phyloP scores from a whole-genome alignment of 2,329 filamentous ascomycete genomes.

The Ophiostoma quercus region DNA sequence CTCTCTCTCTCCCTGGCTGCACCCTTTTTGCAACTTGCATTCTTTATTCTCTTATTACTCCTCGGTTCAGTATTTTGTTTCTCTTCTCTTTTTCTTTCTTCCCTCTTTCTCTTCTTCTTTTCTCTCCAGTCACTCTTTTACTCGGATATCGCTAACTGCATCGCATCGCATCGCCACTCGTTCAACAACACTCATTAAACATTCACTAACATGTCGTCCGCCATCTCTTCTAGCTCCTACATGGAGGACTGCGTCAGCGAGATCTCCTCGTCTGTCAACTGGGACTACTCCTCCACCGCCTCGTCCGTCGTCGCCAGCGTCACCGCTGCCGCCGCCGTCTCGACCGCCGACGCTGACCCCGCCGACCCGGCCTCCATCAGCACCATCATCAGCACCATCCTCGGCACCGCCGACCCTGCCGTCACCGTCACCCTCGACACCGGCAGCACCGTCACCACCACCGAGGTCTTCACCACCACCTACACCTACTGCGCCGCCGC shows the following conservation, averaged over 20 bases:
- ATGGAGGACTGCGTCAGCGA: constrained; percentile 14
- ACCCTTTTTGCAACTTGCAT: not conserved
- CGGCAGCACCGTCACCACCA: constrained; percentile 27
- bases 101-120: not conserved
- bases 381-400: not conserved
- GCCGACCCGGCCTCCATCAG: not conserved
- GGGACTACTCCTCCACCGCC: constrained; percentile 22
- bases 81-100: not conserved
- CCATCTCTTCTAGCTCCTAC: constrained; percentile 17
- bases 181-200: not conserved
- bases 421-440: not conserved
- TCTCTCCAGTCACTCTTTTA: not conserved
- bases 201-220: constrained; percentile 17
- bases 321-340: not conserved
- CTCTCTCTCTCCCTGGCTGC: not conserved
- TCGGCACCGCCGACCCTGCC: not conserved
- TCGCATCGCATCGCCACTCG: not conserved
- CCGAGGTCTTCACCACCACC: constrained; percentile 35
- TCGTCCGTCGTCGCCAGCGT: not conserved
- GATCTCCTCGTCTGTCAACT: constrained; percentile 19
- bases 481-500: constrained; percentile 38
- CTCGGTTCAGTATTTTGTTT: not conserved
- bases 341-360: constrained; percentile 25
- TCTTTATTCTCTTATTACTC: not conserved
- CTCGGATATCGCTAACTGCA: not conserved